These are phyloP conservation scores for Ciborinia camelliae DNA, from an alignment of 2,329 filamentous ascomycete genomes.

Conservation along the genomic window DNA sequence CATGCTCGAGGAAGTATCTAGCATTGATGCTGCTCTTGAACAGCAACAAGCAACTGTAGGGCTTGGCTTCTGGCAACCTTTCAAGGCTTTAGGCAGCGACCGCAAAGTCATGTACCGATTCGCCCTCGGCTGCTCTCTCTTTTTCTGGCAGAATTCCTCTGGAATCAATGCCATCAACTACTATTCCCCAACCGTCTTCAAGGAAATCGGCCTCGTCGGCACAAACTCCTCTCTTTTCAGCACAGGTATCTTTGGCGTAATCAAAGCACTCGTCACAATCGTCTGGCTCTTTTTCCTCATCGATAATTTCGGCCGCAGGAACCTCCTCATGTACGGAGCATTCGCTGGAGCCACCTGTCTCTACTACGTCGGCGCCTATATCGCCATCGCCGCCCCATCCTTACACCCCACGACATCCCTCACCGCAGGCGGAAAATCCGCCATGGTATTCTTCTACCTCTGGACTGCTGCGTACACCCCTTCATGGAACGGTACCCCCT, in stretches of 20 bases:
- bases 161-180: slow-evolving; percentile 34
- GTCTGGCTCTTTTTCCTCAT: slow-evolving; percentile 56
- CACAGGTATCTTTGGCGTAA: slow-evolving; percentile 30
- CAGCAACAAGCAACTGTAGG: slow-evolving; percentile 61
- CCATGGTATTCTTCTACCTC: slow-evolving; percentile 70
- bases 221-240: slow-evolving; percentile 28
- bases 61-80: slow-evolving; percentile 71
- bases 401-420: slow-evolving; percentile 34
- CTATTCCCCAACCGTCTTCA: slow-evolving; percentile 31
- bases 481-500: slow-evolving; percentile 34
- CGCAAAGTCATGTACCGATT: slow-evolving; percentile 53
- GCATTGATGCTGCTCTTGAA: slow-evolving; percentile 67
- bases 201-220: slow-evolving; percentile 28
- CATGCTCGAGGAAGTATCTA: slow-evolving; percentile 69
- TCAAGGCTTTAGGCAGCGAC: slow-evolving; percentile 38
- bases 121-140: slow-evolving; percentile 65
- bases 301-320: slow-evolving; percentile 55
- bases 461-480: slow-evolving; percentile 51
- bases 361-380: slow-evolving; percentile 33
- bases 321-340: slow-evolving; percentile 36
- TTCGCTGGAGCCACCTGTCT: slow-evolving; percentile 24
- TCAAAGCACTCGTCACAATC: slow-evolving; percentile 28
- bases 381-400: slow-evolving; percentile 39
- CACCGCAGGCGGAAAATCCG: slow-evolving; percentile 49
- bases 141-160: slow-evolving; percentile 30